Evolutionary conservation across 345 rosid genomes (phyloP).

Genomic region (Mercurialis annua): DNA sequence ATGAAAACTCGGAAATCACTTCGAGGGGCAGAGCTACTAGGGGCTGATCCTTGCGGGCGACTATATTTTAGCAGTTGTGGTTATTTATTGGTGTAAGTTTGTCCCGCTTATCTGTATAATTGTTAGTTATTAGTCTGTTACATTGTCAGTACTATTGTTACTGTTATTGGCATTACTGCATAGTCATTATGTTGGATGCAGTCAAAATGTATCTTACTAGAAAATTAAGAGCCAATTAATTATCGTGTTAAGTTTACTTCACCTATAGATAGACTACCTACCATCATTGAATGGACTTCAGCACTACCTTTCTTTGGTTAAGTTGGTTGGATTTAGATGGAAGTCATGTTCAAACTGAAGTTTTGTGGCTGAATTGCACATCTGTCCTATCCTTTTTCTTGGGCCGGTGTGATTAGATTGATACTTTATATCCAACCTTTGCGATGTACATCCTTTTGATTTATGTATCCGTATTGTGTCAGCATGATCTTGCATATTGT

Average conservation of each 20-base stretch:
- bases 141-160: not conserved
- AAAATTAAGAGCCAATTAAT: not conserved
- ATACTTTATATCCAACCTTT: not conserved
- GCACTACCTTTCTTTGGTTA: not conserved
- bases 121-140: not conserved
- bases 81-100: constrained; percentile 93
- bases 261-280: not conserved
- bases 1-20: constrained; percentile 52
- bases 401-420: not conserved
- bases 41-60: constrained; percentile 71
- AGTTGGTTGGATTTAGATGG: not conserved
- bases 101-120: constrained; percentile 7
- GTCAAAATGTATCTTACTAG: not conserved
- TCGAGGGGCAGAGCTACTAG: constrained; percentile 89
- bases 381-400: not conserved
- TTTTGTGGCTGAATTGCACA: not conserved
- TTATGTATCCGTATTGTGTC: not conserved
- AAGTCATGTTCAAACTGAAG: not conserved
- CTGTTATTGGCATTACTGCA: not conserved
- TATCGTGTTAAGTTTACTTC: not conserved
- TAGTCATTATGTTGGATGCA: not conserved
- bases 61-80: constrained; percentile 73
- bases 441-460: not conserved
- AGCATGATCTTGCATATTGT: not conserved
- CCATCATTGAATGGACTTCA: too few relatives aligned